A percentile compares a stretch with the other conserved stretches of the same genome.
phyloP scores from a whole-genome alignment of 352 stramenopile genomes.

The Pythium phragmiticola region DNA sequence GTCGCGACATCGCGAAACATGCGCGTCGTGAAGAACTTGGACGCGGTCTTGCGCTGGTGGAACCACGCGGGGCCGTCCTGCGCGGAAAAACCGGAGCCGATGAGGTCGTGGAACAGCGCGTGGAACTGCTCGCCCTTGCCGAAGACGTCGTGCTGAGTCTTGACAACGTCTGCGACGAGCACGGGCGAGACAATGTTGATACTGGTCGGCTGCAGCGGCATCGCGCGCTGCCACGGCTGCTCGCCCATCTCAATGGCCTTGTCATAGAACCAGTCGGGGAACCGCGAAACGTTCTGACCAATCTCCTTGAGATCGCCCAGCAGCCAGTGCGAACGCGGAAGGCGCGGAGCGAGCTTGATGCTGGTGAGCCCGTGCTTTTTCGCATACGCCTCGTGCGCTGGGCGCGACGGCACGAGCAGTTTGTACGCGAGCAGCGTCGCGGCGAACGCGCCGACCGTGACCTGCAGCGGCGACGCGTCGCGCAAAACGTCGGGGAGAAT shows the following conservation, averaged over 20 bases:
- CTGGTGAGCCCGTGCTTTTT: not conserved
- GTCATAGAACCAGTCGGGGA: conserved; percentile 23
- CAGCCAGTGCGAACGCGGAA: not conserved
- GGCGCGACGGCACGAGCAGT: conserved; percentile 5
- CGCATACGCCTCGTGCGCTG: conserved; percentile 11
- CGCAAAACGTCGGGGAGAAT: not conserved
- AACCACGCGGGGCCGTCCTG: conserved; percentile 21
- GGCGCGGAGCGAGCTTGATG: conserved; percentile 3
- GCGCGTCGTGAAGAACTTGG: too few relatives aligned
- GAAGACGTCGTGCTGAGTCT: conserved; percentile 23
- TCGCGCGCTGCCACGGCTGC: not conserved
- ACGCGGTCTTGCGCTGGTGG: too few relatives aligned
- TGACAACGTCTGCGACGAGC: conserved; percentile 22
- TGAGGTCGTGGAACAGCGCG: conserved; percentile 17
- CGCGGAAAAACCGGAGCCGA: conserved; percentile 23
- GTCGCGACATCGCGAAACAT: conserved; percentile 17
- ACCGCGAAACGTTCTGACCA: conserved; percentile 11
- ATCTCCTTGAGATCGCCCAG: conserved; percentile 14
- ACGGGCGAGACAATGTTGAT: conserved; percentile 14
- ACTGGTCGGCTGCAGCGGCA: conserved; percentile 7
- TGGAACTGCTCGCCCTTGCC: conserved; percentile 12
- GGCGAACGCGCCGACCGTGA: conserved; percentile 8
- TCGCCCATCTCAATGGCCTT: not conserved
- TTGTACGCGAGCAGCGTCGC: conserved; percentile 19
- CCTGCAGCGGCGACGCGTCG: conserved; percentile 2